Evolutionary conservation across 208 protist genomes (phyloP).

Genomic region (Crithidia bombi): DNA sequence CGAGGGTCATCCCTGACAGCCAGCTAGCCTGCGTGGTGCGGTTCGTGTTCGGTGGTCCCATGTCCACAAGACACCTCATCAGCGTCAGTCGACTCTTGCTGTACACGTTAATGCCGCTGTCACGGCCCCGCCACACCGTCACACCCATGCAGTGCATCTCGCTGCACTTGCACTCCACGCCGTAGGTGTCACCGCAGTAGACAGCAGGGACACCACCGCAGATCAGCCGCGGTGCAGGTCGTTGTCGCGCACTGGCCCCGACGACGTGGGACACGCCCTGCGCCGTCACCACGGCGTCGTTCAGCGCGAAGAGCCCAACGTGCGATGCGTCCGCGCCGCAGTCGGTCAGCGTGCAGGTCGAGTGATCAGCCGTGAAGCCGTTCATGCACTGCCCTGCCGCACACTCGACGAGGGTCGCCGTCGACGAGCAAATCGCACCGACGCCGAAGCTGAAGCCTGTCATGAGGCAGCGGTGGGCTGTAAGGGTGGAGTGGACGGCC

Average conservation of each 20-base stretch:
- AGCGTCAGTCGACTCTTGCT: constrained; percentile 41
- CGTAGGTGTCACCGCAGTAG: constrained; percentile 54
- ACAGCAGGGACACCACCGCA: constrained; percentile 51
- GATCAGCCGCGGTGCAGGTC: constrained; percentile 38
- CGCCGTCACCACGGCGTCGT: constrained; percentile 37
- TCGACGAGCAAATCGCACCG: constrained; percentile 50
- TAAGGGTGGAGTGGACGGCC: constrained; percentile 42
- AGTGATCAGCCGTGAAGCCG: constrained; percentile 72
- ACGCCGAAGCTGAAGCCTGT: constrained; percentile 68
- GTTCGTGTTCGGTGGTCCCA: constrained; percentile 27
- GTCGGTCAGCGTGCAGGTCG: constrained; percentile 40
- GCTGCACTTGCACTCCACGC: constrained; percentile 62
- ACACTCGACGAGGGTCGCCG: constrained; percentile 46
- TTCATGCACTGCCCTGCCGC: constrained; percentile 61
- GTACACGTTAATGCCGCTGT: constrained; percentile 73
- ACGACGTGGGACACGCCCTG: constrained; percentile 47
- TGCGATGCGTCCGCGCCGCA: constrained; percentile 68
- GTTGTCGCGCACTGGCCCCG: constrained; percentile 30
- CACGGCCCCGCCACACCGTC: constrained; percentile 44
- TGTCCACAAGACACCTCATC: constrained; percentile 52
- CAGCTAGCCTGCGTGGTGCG: constrained; percentile 28
- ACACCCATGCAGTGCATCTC: constrained; percentile 50
- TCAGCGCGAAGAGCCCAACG: constrained; percentile 67
- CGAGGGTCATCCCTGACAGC: too few relatives aligned
- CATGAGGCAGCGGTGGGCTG: constrained; percentile 47